Conservation (phyloP, 2,329 filamentous ascomycete species). For the Zasmidium cellare region DNA sequence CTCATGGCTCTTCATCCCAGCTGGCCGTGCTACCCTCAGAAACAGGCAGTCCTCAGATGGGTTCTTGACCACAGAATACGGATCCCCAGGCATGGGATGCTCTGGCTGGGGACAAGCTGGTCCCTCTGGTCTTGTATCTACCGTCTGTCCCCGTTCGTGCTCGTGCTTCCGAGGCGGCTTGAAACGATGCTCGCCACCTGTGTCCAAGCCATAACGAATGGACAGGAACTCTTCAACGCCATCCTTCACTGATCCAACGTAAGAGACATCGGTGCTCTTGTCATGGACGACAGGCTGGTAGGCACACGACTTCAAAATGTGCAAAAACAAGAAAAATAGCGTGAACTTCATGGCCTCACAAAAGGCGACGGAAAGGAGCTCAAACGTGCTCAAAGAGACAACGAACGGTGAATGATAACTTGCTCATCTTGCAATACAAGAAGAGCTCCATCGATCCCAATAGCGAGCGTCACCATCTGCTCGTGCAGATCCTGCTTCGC, state of each 20-base stretch:
- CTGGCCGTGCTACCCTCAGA: constrained; percentile 28
- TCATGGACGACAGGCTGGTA: neutral
- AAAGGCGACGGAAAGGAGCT: neutral
- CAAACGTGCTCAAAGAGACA: neutral
- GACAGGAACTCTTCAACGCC: constrained; percentile 34
- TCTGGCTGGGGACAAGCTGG: constrained; percentile 34
- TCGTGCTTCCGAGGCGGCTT: constrained; percentile 29
- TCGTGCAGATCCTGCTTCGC: no score
- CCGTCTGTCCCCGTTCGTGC: constrained; percentile 20
- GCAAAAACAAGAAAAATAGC: neutral
- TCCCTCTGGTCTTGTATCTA: constrained; percentile 30
- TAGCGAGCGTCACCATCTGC: no score
- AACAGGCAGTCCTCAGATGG: constrained; percentile 32
- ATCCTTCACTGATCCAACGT: neutral
- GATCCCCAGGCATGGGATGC: neutral
- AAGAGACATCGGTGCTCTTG: neutral
- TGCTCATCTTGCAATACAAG: neutral
- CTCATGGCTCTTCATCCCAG: constrained; percentile 22
- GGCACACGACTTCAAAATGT: neutral
- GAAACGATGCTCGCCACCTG: constrained; percentile 33
- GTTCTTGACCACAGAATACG: constrained; percentile 10
- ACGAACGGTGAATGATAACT: neutral
- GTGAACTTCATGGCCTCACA: neutral
- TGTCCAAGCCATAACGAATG: constrained; percentile 35
- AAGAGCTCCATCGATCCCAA: no score